These are phyloP conservation scores for Grifola frondosa DNA, from an alignment of 1,284 basidiomycete species.

Conservation along the genomic window DNA sequence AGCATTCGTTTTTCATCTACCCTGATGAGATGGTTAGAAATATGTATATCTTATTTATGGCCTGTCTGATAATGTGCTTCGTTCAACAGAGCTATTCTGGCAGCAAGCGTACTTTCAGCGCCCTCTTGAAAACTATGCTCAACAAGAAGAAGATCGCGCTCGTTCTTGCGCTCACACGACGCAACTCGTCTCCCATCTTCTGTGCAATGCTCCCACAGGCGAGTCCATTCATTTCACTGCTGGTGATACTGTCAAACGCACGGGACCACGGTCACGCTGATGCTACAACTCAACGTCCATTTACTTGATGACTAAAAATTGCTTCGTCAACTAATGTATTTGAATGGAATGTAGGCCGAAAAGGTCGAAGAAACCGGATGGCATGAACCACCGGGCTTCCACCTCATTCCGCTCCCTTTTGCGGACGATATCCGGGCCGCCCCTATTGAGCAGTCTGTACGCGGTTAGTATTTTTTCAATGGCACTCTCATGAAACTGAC, in stretches of 20 bases:
- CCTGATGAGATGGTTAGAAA: slow-evolving; percentile 79
- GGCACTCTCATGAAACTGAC: background rate
- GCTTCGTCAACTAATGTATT: background rate
- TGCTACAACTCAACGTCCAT: no score
- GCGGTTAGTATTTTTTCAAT: slow-evolving; percentile 41
- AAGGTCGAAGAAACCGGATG: slow-evolving; percentile 72
- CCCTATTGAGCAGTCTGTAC: slow-evolving; percentile 55
- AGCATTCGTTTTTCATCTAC: slow-evolving; percentile 90
- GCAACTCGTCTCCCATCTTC: slow-evolving; percentile 78
- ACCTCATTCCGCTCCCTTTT: slow-evolving; percentile 89
- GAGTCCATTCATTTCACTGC: slow-evolving; percentile 12
- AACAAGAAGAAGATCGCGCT: slow-evolving; percentile 84
- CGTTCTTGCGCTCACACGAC: slow-evolving; percentile 69
- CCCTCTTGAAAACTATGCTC: slow-evolving; percentile 82
- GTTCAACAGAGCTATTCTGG: slow-evolving; percentile 73
- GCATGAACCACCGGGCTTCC: slow-evolving; percentile 87
- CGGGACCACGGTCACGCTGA: background rate
- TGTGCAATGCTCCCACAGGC: slow-evolving; percentile 89
- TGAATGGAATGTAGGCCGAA: slow-evolving; percentile 55
- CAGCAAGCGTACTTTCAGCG: slow-evolving; percentile 88
- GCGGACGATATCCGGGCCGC: slow-evolving; percentile 90
- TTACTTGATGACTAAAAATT: slow-evolving; percentile 11
- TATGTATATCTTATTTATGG: background rate
- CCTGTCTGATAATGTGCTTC: background rate
- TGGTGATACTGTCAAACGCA: slow-evolving; percentile 4